A percentile compares a stretch with the other conserved stretches of the same genome.
These are phyloP conservation scores for Xanthoceras sorbifolium DNA, from an alignment of 345 rosid genomes.

Conservation along the genomic window DNA sequence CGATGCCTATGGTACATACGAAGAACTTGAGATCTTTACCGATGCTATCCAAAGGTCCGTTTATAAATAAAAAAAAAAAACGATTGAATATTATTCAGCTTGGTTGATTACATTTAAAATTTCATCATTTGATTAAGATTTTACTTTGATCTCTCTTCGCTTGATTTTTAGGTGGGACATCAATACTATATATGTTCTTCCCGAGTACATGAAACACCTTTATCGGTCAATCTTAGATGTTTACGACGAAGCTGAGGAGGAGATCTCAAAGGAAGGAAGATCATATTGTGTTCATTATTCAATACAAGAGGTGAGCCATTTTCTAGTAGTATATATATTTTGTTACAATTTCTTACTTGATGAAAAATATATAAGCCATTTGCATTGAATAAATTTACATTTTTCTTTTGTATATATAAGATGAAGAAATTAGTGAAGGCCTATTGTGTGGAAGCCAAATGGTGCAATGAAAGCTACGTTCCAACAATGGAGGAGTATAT, in stretches of 20 bases:
- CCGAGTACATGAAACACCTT: slow-evolving; percentile 20
- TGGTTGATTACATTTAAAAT: too few species aligned
- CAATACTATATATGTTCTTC: background rate
- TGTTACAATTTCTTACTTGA: too few species aligned
- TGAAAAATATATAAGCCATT: too few species aligned
- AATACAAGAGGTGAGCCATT: background rate
- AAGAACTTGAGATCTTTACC: slow-evolving; percentile 22
- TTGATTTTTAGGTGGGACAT: slow-evolving; percentile 25
- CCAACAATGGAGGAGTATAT: slow-evolving; percentile 39
- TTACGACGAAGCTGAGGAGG: slow-evolving; percentile 16
- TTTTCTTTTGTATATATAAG: too few species aligned
- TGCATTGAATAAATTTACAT: too few species aligned
- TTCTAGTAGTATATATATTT: too few species aligned
- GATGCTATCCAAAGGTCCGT: background rate
- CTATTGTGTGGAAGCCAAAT: slow-evolving; percentile 34
- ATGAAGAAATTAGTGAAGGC: background rate
- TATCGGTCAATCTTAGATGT: slow-evolving; percentile 12
- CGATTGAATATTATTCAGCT: too few species aligned
- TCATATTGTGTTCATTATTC: background rate
- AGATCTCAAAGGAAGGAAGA: slow-evolving; percentile 6
- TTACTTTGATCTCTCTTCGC: too few species aligned
- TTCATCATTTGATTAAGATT: too few species aligned
- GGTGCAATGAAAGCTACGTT: slow-evolving; percentile 18
- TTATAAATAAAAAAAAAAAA: too few species aligned
- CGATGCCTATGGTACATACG: slow-evolving; percentile 27